These are phyloP conservation scores for Aspergillus latus DNA, from an alignment of 2,329 filamentous ascomycete genomes.

Conservation along the genomic window DNA sequence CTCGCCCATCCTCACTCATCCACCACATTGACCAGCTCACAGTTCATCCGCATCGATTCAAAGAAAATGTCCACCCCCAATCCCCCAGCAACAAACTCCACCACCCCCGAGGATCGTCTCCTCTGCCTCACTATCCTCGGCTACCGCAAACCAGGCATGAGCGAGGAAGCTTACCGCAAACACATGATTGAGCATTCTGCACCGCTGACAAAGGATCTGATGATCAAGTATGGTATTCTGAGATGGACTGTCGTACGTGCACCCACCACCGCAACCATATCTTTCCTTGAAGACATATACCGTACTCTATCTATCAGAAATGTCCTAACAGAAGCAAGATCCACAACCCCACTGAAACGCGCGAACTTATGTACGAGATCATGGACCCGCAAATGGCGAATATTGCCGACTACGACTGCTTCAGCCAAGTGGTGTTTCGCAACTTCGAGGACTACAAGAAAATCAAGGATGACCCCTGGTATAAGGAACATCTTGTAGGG, in stretches of 20 bases:
- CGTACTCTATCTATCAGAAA: background rate
- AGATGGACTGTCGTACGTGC: conserved; percentile 46
- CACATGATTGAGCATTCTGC: conserved; percentile 52
- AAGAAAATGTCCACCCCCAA: conserved; percentile 7
- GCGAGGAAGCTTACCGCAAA: conserved; percentile 48
- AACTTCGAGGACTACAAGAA: conserved; percentile 48
- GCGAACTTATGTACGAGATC: conserved; percentile 43
- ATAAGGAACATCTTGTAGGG: conserved; percentile 44
- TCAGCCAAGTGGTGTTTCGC: conserved; percentile 51
- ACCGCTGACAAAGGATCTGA: conserved; percentile 49
- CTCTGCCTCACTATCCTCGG: conserved; percentile 53
- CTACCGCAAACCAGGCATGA: conserved; percentile 51
- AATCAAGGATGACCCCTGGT: conserved; percentile 53
- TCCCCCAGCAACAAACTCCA: background rate
- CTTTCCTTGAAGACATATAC: no score
- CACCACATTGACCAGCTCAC: background rate
- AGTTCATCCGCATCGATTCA: background rate
- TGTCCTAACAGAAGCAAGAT: conserved; percentile 32
- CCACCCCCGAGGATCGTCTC: background rate
- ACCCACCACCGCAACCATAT: no score
- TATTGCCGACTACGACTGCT: conserved; percentile 52
- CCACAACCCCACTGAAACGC: conserved; percentile 41
- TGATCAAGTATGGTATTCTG: conserved; percentile 52
- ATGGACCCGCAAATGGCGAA: conserved; percentile 50
- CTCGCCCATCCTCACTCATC: background rate